These are phyloP conservation scores for Suillus spraguei DNA, from an alignment of 768 basidiomycete genomes.

Conservation along the genomic window DNA sequence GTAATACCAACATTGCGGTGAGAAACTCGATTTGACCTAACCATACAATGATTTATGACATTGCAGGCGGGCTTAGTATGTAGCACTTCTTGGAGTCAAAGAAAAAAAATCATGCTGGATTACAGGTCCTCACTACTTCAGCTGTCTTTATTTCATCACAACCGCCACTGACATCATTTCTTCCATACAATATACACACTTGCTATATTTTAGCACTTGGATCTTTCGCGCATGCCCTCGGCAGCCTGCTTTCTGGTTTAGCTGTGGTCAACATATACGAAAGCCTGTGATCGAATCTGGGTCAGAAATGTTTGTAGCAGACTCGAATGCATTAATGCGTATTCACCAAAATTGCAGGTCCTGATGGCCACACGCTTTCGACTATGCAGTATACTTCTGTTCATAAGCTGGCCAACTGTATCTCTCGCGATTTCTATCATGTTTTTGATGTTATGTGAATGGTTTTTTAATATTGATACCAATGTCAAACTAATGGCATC, in stretches of 20 bases:
- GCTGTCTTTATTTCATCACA: background rate
- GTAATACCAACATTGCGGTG: conserved; percentile 1
- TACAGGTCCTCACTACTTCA: background rate
- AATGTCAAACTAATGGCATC: background rate
- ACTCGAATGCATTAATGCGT: background rate
- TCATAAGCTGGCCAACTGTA: background rate
- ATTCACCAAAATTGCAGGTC: background rate
- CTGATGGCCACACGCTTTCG: background rate
- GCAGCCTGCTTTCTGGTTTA: background rate
- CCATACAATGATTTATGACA: background rate
- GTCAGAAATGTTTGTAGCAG: background rate
- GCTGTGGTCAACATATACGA: conserved; percentile 4
- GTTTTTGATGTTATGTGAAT: background rate
- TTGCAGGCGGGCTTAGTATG: background rate
- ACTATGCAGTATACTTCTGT: background rate
- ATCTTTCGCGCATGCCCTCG: no score
- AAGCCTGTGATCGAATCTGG: conserved; percentile 8
- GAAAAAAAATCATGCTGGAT: background rate
- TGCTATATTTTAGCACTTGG: no score
- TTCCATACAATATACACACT: no score
- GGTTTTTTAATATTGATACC: background rate
- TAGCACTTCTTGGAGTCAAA: background rate
- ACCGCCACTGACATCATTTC: background rate
- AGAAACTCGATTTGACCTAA: background rate
- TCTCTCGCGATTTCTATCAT: background rate